A percentile compares a stretch with the other conserved stretches of the same genome.
phyloP scores from a whole-genome alignment of 2,329 filamentous ascomycete species.

The Pestalotiopsis sp. region DNA sequence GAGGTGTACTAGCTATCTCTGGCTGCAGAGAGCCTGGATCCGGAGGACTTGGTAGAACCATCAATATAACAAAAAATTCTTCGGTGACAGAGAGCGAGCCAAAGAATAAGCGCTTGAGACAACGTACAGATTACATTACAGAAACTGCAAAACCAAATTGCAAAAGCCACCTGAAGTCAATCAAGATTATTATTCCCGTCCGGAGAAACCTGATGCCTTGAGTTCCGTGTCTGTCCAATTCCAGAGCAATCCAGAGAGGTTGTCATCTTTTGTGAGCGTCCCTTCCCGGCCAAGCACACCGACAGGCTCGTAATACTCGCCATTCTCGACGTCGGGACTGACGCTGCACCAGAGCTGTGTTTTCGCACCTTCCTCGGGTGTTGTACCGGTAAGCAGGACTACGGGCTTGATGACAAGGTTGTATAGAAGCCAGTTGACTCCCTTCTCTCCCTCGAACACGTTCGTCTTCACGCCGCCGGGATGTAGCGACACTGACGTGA shows the following conservation, averaged over 20 bases:
- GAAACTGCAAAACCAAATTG: no score
- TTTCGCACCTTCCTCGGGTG: slow-evolving; percentile 34
- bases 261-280: slow-evolving; percentile 17
- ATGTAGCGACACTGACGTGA: slow-evolving; percentile 11
- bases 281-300: slow-evolving; percentile 24
- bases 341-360: slow-evolving; percentile 41
- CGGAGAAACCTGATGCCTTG: background rate
- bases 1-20: no score
- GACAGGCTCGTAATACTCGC: slow-evolving; percentile 36
- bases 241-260: slow-evolving; percentile 26
- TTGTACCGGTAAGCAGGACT: slow-evolving; percentile 15
- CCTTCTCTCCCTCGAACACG: slow-evolving; percentile 42
- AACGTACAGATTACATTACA: no score
- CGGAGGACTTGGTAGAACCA: no score
- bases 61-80: no score
- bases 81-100: no score
- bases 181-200: no score
- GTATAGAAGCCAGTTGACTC: slow-evolving; percentile 33
- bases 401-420: slow-evolving; percentile 11
- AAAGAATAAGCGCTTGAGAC: no score
- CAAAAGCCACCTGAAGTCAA: no score
- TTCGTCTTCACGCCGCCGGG: slow-evolving; percentile 16
- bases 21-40: no score
- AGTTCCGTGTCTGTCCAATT: slow-evolving; percentile 31
- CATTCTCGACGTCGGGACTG: slow-evolving; percentile 25